These are phyloP conservation scores for Botryotinia globosa DNA, from an alignment of 2,329 filamentous ascomycete species.

Conservation along the genomic window DNA sequence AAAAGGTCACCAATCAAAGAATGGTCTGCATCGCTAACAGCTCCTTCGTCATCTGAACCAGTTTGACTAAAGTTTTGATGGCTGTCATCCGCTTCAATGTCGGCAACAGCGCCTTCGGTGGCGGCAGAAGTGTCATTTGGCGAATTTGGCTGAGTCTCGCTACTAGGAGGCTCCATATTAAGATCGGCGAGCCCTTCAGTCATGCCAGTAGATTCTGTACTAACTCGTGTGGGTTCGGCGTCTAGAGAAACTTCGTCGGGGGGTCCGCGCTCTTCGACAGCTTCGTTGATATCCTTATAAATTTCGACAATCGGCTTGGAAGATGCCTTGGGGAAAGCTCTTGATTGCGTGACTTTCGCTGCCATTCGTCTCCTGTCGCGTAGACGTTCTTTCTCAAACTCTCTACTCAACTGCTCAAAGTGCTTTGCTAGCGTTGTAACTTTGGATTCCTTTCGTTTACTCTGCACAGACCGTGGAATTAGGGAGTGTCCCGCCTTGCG, in stretches of 20 bases:
- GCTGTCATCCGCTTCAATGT: conserved; percentile 45
- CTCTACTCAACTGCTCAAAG: conserved; percentile 93
- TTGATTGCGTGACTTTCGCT: conserved; percentile 69
- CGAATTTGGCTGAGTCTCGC: conserved; percentile 28
- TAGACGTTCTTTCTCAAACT: conserved; percentile 84
- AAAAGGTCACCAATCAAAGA: conserved; percentile 66
- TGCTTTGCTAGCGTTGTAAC: conserved; percentile 92
- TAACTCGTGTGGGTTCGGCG: conserved; percentile 33
- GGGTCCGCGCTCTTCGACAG: conserved; percentile 75
- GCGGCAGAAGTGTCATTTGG: conserved; percentile 35
- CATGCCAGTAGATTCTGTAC: conserved; percentile 33
- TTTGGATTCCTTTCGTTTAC: conserved; percentile 67
- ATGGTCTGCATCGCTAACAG: conserved; percentile 69
- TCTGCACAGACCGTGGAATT: conserved; percentile 80
- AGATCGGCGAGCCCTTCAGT: conserved; percentile 36
- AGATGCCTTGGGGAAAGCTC: conserved; percentile 83
- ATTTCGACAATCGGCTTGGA: conserved; percentile 97
- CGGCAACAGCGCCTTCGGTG: conserved; percentile 36
- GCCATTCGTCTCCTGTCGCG: conserved; percentile 80
- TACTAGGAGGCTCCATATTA: conserved; percentile 26
- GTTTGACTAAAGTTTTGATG: conserved; percentile 53
- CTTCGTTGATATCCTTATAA: conserved; percentile 89
- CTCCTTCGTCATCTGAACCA: conserved; percentile 67
- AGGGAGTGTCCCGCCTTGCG: conserved; percentile 64
- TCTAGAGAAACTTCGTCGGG: conserved; percentile 52